Conservation (phyloP, 1,284 basidiomycete species). For the Kwoniella shivajii region DNA sequence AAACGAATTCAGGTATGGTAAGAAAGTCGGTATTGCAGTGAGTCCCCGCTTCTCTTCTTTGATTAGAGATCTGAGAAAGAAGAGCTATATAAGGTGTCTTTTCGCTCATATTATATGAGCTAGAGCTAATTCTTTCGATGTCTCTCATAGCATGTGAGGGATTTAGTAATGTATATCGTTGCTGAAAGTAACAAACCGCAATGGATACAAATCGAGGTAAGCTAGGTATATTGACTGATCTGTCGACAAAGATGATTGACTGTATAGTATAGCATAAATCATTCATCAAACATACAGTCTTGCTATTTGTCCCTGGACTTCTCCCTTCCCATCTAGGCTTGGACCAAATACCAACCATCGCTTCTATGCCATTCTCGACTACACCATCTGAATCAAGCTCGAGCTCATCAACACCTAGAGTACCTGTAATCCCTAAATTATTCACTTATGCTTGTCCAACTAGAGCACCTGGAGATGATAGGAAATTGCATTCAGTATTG, state of each 20-base stretch:
- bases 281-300: slow-evolving; percentile 72
- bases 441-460: slow-evolving; percentile 91
- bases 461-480: slow-evolving; percentile 80
- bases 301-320: slow-evolving; percentile 77
- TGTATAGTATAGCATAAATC: slow-evolving; percentile 63
- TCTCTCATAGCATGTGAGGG: slow-evolving; percentile 75
- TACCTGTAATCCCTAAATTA: slow-evolving; percentile 76
- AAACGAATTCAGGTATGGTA: slow-evolving; percentile 69
- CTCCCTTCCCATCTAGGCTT: slow-evolving; percentile 70
- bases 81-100: too few species aligned
- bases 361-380: slow-evolving; percentile 63
- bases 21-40: slow-evolving; percentile 73
- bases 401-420: slow-evolving; percentile 39
- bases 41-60: slow-evolving; percentile 38
- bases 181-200: slow-evolving; percentile 76
- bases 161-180: slow-evolving; percentile 76
- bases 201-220: slow-evolving; percentile 80
- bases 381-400: slow-evolving; percentile 53
- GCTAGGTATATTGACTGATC: slow-evolving; percentile 17
- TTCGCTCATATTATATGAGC: background rate
- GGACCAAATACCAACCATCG: slow-evolving; percentile 59
- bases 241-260: background rate
- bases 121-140: background rate
- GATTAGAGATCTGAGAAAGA: background rate
- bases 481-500: slow-evolving; percentile 80